These are phyloP conservation scores for Penicillium roqueforti DNA, from an alignment of 495 filamentous ascomycete genomes.

Conservation along the genomic window DNA sequence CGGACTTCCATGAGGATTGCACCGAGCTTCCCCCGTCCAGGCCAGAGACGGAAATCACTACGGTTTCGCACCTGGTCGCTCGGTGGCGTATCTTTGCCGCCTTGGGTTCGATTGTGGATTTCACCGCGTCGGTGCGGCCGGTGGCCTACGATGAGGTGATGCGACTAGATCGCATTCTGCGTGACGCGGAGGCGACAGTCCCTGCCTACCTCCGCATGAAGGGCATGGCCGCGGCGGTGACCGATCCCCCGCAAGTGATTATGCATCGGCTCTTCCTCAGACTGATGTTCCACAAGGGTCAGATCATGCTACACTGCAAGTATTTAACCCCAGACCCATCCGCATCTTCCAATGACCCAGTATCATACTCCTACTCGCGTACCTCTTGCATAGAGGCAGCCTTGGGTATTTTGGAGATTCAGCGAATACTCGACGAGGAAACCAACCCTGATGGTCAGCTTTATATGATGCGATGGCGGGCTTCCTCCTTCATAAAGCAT, in stretches of 20 bases:
- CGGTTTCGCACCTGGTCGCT: not conserved
- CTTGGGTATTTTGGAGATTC: not conserved
- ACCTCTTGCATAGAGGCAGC: not conserved
- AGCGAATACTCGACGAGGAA: not conserved
- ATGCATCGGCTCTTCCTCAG: not conserved
- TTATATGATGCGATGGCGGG: not conserved
- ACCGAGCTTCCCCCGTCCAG: constrained; percentile 20
- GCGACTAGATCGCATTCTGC: not conserved
- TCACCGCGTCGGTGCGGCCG: not conserved
- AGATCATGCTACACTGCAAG: not conserved
- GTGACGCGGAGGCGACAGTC: not conserved
- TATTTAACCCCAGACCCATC: not conserved
- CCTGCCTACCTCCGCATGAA: not conserved
- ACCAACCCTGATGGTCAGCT: not conserved
- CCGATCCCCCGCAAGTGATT: not conserved
- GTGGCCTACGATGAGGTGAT: not conserved
- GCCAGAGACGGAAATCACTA: constrained; percentile 18
- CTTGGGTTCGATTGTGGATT: not conserved
- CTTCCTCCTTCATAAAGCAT: constrained; percentile 1
- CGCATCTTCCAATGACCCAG: not conserved
- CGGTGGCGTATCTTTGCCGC: not conserved
- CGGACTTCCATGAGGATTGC: constrained; percentile 26
- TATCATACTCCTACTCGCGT: not conserved
- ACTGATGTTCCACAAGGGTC: not conserved
- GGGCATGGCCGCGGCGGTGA: not conserved